phyloP scores from a whole-genome alignment of 148 eudicot species.

The Vaccinium vitisidaea region DNA sequence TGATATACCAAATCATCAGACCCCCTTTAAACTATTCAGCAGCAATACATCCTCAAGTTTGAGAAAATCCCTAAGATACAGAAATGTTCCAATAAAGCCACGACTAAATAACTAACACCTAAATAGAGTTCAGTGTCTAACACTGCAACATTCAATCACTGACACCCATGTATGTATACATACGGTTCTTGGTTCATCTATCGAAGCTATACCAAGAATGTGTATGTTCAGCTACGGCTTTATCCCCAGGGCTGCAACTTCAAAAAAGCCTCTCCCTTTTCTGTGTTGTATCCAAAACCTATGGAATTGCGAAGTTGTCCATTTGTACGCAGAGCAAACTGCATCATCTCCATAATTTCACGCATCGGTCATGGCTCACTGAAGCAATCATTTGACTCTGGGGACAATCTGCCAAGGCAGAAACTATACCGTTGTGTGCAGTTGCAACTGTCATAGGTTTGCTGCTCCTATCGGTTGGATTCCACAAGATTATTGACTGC shows the following conservation, averaged over 20 bases:
- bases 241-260: constrained; percentile 4
- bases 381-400: constrained; percentile 42
- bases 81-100: background rate
- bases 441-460: constrained; percentile 2
- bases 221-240: background rate
- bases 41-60: background rate
- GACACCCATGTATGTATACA: background rate
- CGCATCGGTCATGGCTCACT: constrained; percentile 41
- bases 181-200: background rate
- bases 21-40: background rate
- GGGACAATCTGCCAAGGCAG: constrained; percentile 40
- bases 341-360: constrained; percentile 43
- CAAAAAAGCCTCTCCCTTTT: background rate
- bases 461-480: constrained; percentile 30
- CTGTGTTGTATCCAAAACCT: background rate
- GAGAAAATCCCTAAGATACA: background rate
- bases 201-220: background rate
- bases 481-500: constrained; percentile 51
- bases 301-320: background rate
- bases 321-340: background rate
- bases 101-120: background rate
- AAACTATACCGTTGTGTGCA: constrained; percentile 34
- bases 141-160: background rate
- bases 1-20: background rate
- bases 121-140: background rate